Evolutionary conservation across 768 basidiomycete genomes (phyloP), one percentile per base, ranked within the genome.

Genomic region (Phylloporus arenicola): DNA sequence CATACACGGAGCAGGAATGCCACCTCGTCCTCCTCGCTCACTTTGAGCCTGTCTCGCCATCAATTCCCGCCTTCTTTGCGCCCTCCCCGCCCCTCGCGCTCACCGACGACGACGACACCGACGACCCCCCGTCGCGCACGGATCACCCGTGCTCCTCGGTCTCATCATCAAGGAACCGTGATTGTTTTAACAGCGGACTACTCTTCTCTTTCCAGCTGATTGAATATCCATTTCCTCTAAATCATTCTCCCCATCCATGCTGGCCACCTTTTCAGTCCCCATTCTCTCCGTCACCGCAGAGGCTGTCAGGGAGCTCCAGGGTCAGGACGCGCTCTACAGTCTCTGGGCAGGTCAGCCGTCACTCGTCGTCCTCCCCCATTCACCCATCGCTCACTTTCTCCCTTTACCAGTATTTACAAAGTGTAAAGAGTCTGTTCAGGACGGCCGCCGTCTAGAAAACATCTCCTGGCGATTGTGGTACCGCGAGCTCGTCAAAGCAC

Each of bases 401-500:
- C 47, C 22, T 55, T 47, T 48, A 46, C 43, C 57, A 90, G 91
- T 93, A 7, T 91, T 93, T 61, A 81, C 87, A 45, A 88, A 89
- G 65, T 90, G 86, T 72, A 89, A 88, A 67, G 77, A 80, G 56
- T 82, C 82, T 2, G 71, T 93, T 3, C 78, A 85, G 58, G 84
- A 92, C 58, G 92, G 92, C n/a, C 76, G 73, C 6, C 71, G 91
- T 25, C 76, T 92, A 25, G 91, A 93, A 70, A 92, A 94, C 61
- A 84, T 93, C 47, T 83, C 86, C 3, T 94, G 91, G 91, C 74
- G 91, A 46, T 71, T 93, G 8, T 88, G 88, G 85, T 80, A 86
- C 63, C 78, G 82, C 55, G 80, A 86, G 54, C 71, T 86, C 60
- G 64, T 74, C 45, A 64, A 70, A 27, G 54, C 68, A 25, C 70